Conservation (phyloP, 768 basidiomycete species). For the Rhodosporidiobolus sp. region DNA sequence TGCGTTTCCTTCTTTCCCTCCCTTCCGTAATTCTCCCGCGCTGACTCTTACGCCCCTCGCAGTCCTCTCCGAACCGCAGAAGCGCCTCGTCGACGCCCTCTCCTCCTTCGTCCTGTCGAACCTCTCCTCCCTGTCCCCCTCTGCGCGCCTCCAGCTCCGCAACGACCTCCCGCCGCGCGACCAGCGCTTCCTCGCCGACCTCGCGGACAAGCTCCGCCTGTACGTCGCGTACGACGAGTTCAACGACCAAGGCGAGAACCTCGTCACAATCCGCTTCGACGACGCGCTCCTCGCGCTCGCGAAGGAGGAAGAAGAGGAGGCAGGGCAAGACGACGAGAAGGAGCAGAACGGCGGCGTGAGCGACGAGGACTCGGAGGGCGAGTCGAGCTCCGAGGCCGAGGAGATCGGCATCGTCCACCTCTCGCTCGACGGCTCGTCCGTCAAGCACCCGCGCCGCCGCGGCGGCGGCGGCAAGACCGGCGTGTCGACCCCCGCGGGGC, state of each 20-base stretch:
- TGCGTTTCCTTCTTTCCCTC: conserved; percentile 48
- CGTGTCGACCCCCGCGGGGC: conserved; percentile 39
- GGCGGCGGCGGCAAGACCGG: conserved; percentile 6
- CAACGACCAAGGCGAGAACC: conserved; percentile 60
- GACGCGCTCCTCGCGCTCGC: conserved; percentile 69
- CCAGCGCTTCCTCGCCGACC: conserved; percentile 68
- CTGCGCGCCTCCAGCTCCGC: conserved; percentile 60
- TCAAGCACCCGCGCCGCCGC: conserved; percentile 42
- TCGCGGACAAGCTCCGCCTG: conserved; percentile 75
- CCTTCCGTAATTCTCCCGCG: not conserved
- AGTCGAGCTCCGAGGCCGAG: conserved; percentile 45
- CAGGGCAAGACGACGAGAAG: conserved; percentile 45
- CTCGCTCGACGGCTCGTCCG: conserved; percentile 42
- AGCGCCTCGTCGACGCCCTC: conserved; percentile 73
- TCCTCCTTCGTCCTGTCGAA: conserved; percentile 63
- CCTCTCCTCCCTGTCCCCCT: conserved; percentile 45
- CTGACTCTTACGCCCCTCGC: not conserved
- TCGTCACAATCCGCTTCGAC: conserved; percentile 48
- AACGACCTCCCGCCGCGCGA: conserved; percentile 80
- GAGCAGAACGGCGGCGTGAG: conserved; percentile 14
- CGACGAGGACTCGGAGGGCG: conserved; percentile 40
- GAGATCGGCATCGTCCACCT: conserved; percentile 46
- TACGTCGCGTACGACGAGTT: conserved; percentile 88
- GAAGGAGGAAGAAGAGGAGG: conserved; percentile 34
- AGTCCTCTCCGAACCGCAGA: conserved; percentile 73